Base-by-base conservation (phyloP, 495 filamentous ascomycete species). In the Hypomontagnella submonticulosa region DNA sequence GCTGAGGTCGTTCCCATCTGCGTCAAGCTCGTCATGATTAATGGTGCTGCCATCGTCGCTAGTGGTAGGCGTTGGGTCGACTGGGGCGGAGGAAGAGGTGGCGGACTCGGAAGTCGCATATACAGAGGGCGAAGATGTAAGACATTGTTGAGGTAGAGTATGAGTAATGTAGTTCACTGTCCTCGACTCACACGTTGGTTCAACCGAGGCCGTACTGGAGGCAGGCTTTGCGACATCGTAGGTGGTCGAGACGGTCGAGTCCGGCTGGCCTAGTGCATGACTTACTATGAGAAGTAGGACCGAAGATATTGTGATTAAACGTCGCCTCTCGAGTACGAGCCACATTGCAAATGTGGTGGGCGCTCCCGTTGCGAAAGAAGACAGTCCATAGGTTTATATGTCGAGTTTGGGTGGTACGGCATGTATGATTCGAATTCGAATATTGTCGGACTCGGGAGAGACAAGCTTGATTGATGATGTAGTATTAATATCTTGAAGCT, bases 81-180 rank as follows among this genome's bases (percentile, higher is more conserved):
- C 51, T 15, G 44, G 69, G 13, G 53, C 30, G 32, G 57, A 49
- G 15, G 47, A 23, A 27, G 71, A 52, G 16, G 67, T 64, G 9
- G 67, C 66, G 16, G 71, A 59, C 27, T 48, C 49, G 19, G 71
- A 46, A 40, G 67, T 67, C 40, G 68, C 59, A 11, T 57, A 61
- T 34, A 63, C 41, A 56, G 63, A 54, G n/a, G 70, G 67, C 27
- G 77, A 71, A 1, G 82, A 84, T 53, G 80, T 81, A 43, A 91
- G 77, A 69, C 91, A 93, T 75, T 90, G 91, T 76, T 92, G 90
- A 46, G 90, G 89, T 36, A 93, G 77, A 7, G 85, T 85, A 66
- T 92, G 88, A 11, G 90, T 92, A 58, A 94, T 90, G 76, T 92
- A 92, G 74, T 94, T 93, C 59, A 90, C 85, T 3, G 89, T 91